phyloP scores from a whole-genome alignment of 768 basidiomycete genomes.

The Macrolepiota albuminosa region DNA sequence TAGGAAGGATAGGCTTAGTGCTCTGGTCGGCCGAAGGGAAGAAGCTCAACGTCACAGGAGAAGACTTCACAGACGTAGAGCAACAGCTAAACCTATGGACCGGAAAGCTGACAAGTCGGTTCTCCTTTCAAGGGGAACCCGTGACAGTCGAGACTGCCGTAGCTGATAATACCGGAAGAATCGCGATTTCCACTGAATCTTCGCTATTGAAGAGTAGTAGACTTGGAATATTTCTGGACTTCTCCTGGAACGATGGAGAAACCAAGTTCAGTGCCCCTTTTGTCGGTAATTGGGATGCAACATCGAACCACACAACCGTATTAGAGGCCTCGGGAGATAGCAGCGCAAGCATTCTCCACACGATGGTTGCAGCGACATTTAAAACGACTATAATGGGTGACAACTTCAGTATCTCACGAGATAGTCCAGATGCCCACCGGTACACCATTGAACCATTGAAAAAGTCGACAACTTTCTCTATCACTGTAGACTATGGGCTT shows the following conservation, averaged over 20 bases:
- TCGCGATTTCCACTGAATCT: conserved; percentile 38
- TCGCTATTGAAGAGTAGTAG: conserved; percentile 30
- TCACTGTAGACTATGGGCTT: conserved; percentile 28
- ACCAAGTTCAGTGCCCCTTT: conserved; percentile 53
- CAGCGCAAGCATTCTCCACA: conserved; percentile 38
- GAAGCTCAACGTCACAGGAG: conserved; percentile 29
- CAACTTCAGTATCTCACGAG: conserved; percentile 33
- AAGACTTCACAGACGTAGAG: conserved; percentile 26
- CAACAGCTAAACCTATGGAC: conserved; percentile 56
- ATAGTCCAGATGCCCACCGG: conserved; percentile 39
- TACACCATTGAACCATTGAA: conserved; percentile 37
- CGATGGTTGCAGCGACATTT: conserved; percentile 34
- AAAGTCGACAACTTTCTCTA: conserved; percentile 24
- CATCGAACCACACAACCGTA: conserved; percentile 43
- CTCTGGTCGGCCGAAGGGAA: conserved; percentile 28
- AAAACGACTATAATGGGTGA: conserved; percentile 39
- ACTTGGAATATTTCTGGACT: conserved; percentile 50
- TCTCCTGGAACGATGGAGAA: conserved; percentile 58
- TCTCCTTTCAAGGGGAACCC: conserved; percentile 29
- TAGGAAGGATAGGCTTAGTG: conserved; percentile 45
- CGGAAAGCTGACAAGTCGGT: conserved; percentile 43
- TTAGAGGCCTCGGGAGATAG: conserved; percentile 20
- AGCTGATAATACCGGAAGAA: conserved; percentile 32
- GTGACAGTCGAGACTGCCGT: conserved; percentile 37
- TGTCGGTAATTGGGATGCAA: conserved; percentile 47